A percentile compares a stretch with the other conserved stretches of the same genome.
phyloP scores from a whole-genome alignment of 169 alveolate species.

The Cryptosporidium viatorum region DNA sequence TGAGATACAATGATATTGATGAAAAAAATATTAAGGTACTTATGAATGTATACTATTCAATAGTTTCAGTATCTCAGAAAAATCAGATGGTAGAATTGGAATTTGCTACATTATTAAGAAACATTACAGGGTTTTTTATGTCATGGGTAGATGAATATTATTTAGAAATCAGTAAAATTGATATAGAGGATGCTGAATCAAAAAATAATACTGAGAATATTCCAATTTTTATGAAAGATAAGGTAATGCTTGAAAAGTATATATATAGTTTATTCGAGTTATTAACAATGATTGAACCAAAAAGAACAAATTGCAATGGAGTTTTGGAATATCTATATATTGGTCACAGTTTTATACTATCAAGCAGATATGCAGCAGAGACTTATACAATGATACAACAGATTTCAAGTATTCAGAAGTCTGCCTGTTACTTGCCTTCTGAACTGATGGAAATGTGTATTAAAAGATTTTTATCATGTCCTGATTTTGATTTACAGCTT shows the following conservation, averaged over 20 bases:
- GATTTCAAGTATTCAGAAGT: conserved; percentile 1
- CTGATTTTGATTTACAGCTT: conserved; percentile 68
- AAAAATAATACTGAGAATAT: background rate
- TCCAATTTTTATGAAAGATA: conserved; percentile 45
- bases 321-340: conserved; percentile 51
- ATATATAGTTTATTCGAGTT: conserved; percentile 46
- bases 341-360: conserved; percentile 48
- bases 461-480: conserved; percentile 48
- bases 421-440: background rate
- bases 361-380: conserved; percentile 74
- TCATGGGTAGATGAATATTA: conserved; percentile 68
- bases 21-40: conserved; percentile 45
- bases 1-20: conserved; percentile 15
- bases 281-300: conserved; percentile 50
- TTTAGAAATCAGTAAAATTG: conserved; percentile 7
- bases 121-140: conserved; percentile 72
- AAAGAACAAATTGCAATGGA: conserved; percentile 67
- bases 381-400: conserved; percentile 72
- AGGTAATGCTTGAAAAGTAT: conserved; percentile 46
- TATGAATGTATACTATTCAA: conserved; percentile 11
- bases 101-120: conserved; percentile 69
- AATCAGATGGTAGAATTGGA: conserved; percentile 51
- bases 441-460: conserved; percentile 16
- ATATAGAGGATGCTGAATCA: background rate
- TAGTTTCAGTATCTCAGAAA: conserved; percentile 12